phyloP scores from a whole-genome alignment of 2,329 filamentous ascomycete species.

The Coniochaeta sp. region DNA sequence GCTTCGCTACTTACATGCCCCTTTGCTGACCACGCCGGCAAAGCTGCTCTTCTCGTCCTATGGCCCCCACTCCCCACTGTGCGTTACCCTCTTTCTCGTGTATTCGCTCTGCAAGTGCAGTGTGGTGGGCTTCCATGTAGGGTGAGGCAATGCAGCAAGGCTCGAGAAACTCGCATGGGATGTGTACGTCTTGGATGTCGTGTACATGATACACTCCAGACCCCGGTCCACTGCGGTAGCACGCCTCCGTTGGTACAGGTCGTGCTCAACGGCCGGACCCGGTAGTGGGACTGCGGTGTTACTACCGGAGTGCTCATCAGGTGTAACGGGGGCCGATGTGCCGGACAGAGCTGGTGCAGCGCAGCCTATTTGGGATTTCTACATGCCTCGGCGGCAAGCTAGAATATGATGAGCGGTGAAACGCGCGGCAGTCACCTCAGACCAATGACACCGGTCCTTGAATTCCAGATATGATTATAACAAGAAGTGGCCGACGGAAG shows the following conservation, averaged over 20 bases:
- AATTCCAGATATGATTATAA: too few relatives aligned
- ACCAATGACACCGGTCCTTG: too few relatives aligned
- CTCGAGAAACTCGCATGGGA: background rate
- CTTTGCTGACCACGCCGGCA: too few relatives aligned
- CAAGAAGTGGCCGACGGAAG: too few relatives aligned
- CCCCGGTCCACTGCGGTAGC: background rate
- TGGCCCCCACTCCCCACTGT: background rate
- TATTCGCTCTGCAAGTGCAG: background rate
- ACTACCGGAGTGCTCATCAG: too few relatives aligned
- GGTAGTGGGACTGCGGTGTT: too few relatives aligned
- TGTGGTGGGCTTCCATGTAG: background rate
- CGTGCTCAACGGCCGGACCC: background rate
- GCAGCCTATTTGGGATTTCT: too few relatives aligned
- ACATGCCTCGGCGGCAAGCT: too few relatives aligned
- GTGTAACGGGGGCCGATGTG: too few relatives aligned
- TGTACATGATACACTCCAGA: background rate
- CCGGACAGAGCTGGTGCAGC: too few relatives aligned
- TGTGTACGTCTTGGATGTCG: background rate
- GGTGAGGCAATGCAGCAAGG: background rate
- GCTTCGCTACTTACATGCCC: too few relatives aligned
- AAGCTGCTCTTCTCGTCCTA: background rate
- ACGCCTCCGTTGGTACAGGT: background rate
- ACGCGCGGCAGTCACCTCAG: background rate
- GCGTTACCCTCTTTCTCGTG: background rate
- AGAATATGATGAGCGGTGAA: too few relatives aligned